These are phyloP conservation scores for Boletus sp. DNA, from an alignment of 1,284 basidiomycete genomes.

Conservation along the genomic window DNA sequence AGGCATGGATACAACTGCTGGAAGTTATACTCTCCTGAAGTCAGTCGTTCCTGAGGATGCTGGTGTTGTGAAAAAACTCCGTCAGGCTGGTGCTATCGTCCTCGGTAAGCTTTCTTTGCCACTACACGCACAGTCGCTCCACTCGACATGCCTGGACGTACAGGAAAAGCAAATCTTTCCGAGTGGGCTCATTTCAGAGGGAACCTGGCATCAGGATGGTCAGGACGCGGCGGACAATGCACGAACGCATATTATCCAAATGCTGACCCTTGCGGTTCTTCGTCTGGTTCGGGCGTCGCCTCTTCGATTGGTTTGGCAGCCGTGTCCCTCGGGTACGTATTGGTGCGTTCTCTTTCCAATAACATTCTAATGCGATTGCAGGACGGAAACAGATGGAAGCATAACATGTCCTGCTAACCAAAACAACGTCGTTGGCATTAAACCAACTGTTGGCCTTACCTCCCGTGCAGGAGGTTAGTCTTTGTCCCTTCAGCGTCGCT, in stretches of 20 bases:
- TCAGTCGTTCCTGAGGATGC: slow-evolving; percentile 63
- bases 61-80: slow-evolving; percentile 54
- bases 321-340: background rate
- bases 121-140: background rate
- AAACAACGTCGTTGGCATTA: slow-evolving; percentile 57
- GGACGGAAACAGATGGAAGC: slow-evolving; percentile 37
- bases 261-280: background rate
- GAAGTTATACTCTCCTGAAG: slow-evolving; percentile 53
- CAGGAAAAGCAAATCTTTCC: slow-evolving; percentile 50
- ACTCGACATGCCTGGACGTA: background rate
- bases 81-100: slow-evolving; percentile 21
- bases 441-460: slow-evolving; percentile 59
- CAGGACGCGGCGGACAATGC: slow-evolving; percentile 61
- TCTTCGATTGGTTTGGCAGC: background rate
- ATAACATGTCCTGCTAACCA: slow-evolving; percentile 51
- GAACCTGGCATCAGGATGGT: slow-evolving; percentile 56
- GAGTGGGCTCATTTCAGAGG: slow-evolving; percentile 46
- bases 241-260: slow-evolving; percentile 24
- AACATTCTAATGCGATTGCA: background rate
- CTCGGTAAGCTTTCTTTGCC: background rate
- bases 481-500: background rate
- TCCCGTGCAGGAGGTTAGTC: slow-evolving; percentile 52
- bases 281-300: background rate
- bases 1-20: slow-evolving; percentile 68
- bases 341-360: background rate